Base-by-base conservation (phyloP, 1,139 yeast species). In the Saccharomyces uvarum region DNA sequence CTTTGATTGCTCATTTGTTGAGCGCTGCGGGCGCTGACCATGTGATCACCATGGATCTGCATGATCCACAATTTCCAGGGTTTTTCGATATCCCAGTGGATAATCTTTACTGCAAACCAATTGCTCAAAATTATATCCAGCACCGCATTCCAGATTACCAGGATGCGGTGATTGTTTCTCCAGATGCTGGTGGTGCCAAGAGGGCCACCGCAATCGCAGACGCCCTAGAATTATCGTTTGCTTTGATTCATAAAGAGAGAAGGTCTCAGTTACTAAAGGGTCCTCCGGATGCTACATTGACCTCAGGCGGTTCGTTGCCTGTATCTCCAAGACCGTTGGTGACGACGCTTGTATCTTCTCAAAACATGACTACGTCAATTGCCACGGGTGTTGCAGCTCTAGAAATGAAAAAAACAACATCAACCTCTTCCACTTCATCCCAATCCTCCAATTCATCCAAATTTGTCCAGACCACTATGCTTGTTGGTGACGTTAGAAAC, bases 171-270 rank as follows among this genome's bases (percentile, higher is more conserved):
- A 83, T 91, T 62, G 97, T 91, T 31, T 88, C 96, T 0, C 97
- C 97, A 0, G 97, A 91, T 72, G 91, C 97, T 51, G 98, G 98
- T 66, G 99, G 98, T 58, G 98, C 98, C 51, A 93, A 93, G 70
- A 77, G 98, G 60, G 98, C 99, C 33, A 88, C 97, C 1, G 85
- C 93, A 1, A 80, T 93, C 59, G 99, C 99, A 2, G 99, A 93
- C 72, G 81, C 88, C 0, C 75, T 95, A 57, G 93, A 90, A 21
- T 81, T 95, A 75, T 80, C 91, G 33, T 91, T 95, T 76, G 99
- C 99, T 0, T 77, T 95, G 69, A 90, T 95, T 62, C 98, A 95
- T 73, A 95, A 95, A 72, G 99, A 95, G 69, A 79, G 97, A 68
- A 78, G 96, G 59, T 81, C 84, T 38, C 73, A 62, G 62, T 60